Base-by-base conservation (phyloP, 352 stramenopile genomes). In the Phytophthora idaei region DNA sequence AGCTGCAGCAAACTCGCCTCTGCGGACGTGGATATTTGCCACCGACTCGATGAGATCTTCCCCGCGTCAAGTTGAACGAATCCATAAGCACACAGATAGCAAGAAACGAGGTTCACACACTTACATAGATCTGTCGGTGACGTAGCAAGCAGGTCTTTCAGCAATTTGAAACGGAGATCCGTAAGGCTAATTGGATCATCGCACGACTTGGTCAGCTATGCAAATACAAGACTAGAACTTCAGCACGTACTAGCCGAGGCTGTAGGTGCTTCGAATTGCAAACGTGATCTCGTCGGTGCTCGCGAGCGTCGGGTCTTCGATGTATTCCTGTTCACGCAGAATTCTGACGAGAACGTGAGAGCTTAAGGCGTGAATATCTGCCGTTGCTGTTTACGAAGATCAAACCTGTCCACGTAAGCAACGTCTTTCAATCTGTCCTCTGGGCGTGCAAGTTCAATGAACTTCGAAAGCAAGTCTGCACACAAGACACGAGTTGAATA, bases 11-110 rank as follows among this genome's bases (percentile, higher is more conserved):
- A 81, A 83, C 32, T 80, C 65, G 17, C 71, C 61, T 11, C 47
- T 61, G 10, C 78, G 76, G 10, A 84, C 73, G 71, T 84, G 73
- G 44, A 86, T 73, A 47, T 78, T 76, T 44, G 72, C 73, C 31
- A 86, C 67, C 6, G 78, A 73, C 50, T 86, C 73, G 10, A 83
- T 66, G 12, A 86, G 59, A 57, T 81, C 78, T 42, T 10, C 36
- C 7, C 12, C 12, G 12, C 36, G 36, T 15, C 12, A n/a, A 42
- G 36, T 42, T n/a, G 12, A 42, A 42, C 12, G 36, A 42, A 12
- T 53, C 12, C 27, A 8, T 58, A 25, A 54, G 27, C 21, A 48
- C 4, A 47, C 12, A 5, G 25, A 44, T 44, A 21, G 5, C 28
- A 21, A 47, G 17, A 39, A 48, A 57, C 15, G 17, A 39, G 6